Evolutionary conservation across 2,329 filamentous ascomycete genomes (phyloP).

Genomic region (Stachybotrys chlorohalonatus): DNA sequence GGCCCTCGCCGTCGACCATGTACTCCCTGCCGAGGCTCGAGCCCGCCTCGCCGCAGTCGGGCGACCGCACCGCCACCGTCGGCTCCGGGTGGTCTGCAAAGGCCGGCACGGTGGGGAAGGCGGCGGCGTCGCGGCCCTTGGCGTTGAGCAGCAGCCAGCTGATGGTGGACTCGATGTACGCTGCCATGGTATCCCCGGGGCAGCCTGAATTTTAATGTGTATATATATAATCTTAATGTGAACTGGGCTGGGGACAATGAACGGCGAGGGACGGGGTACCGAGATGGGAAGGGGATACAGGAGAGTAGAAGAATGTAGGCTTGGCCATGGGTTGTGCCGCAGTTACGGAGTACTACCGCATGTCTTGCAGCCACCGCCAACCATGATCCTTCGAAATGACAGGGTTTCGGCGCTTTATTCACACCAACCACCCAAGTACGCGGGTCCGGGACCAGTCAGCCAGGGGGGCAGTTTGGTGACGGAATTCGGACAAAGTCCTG

Average conservation of each 20-base stretch:
- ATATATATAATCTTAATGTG: too few species aligned
- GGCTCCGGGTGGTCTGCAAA: slow-evolving; percentile 22
- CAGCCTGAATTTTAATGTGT: too few species aligned
- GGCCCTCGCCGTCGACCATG: slow-evolving; percentile 26
- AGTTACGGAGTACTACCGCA: too few species aligned
- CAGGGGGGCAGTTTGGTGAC: too few species aligned
- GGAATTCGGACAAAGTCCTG: too few species aligned
- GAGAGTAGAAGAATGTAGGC: too few species aligned
- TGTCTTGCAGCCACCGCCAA: too few species aligned
- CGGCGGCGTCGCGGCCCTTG: slow-evolving; percentile 26
- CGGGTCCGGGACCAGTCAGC: background rate
- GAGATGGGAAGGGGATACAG: background rate
- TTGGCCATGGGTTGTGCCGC: too few species aligned
- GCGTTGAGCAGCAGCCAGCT: slow-evolving; percentile 30
- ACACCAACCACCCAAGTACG: background rate
- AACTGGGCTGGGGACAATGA: too few species aligned
- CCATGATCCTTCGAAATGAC: background rate
- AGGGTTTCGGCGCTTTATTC: background rate
- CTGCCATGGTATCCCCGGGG: slow-evolving; percentile 7
- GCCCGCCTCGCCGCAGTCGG: slow-evolving; percentile 28
- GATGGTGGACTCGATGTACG: slow-evolving; percentile 23
- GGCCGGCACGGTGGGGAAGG: slow-evolving; percentile 25
- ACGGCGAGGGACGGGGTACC: too few species aligned
- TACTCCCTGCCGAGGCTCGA: slow-evolving; percentile 25
- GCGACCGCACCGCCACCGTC: slow-evolving; percentile 28